Evolutionary conservation across 164 flowering plant species (phyloP), one percentile per base, ranked within the genome.

Genomic region (Saururus chinensis): DNA sequence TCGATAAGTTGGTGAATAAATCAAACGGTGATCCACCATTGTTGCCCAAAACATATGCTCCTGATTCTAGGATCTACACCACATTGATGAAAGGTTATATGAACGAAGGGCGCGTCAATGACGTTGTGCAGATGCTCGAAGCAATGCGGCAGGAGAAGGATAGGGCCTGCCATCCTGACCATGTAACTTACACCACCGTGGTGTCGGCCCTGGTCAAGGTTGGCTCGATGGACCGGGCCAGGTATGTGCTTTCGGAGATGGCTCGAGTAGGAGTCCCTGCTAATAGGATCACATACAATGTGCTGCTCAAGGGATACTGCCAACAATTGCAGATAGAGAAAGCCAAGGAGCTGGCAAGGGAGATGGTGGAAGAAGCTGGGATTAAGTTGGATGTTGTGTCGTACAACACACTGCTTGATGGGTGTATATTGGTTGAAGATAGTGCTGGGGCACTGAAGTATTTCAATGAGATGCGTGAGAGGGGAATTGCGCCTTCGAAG

Each of bases 81-180:
- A 93, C 95, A 4, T 68, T 93, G 56, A 90, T 93, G 99, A 93
- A 93, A 69, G 99, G 99, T 56, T 93, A 93, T 69, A 90, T 87
- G 99, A 80, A 80, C 59, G 75, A 63, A 35, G 95, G 88, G 4
- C 81, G 96, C 0, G 82, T 85, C 7, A 67, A 58, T 1, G 97
- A 93, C 58, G 85, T 84, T 0, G 84, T 88, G 16, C 72, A 76
- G 64, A 87, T 81, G 88, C 82, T 93, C 0, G 96, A 90, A 74
- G 97, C 97, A 41, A 90, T 93, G 97, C 64, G 90, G 71, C 74
- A 67, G 42, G 93, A 90, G 62, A 76, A 75, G 2, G 95, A 85
- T 64, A 74, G 59, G 4, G 54, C 77, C 10, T 78, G 95, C 67
- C 96, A 83, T 57, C 99, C 97, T 41, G 97, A 90, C 62, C 87